Percentiles rank a stretch among this genome's conserved stretches.
phyloP scores from a whole-genome alignment of 768 basidiomycete species.

The Hericium rajendrae region DNA sequence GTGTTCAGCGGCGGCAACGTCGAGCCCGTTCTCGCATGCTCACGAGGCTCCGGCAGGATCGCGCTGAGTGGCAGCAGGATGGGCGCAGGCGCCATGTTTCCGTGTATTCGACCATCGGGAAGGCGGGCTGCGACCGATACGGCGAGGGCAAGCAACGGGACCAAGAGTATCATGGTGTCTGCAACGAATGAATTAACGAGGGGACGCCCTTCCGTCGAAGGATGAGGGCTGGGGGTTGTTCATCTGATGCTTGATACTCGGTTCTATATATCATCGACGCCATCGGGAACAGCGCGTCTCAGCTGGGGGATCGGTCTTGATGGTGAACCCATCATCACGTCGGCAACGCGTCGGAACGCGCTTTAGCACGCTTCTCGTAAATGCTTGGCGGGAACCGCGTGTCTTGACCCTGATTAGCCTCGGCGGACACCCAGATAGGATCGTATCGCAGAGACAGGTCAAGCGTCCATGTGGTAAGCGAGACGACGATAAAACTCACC shows the following conservation, averaged over 20 bases:
- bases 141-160: background rate
- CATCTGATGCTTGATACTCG: background rate
- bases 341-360: background rate
- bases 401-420: background rate
- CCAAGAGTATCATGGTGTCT: background rate
- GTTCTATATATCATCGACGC: background rate
- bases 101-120: background rate
- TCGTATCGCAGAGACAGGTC: too few species aligned
- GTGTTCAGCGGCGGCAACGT: slow-evolving; percentile 25
- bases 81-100: slow-evolving; percentile 2
- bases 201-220: background rate
- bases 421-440: background rate
- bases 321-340: too few species aligned
- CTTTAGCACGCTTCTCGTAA: background rate
- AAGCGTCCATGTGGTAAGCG: too few species aligned
- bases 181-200: background rate
- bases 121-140: background rate
- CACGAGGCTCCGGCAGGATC: background rate
- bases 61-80: background rate
- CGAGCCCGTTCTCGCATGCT: slow-evolving; percentile 15
- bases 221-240: background rate
- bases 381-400: background rate
- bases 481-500: too few species aligned
- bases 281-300: background rate
- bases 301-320: background rate